Evolutionary conservation across 2,329 filamentous ascomycete species (phyloP).

Genomic region (Hypoxylon sp.): DNA sequence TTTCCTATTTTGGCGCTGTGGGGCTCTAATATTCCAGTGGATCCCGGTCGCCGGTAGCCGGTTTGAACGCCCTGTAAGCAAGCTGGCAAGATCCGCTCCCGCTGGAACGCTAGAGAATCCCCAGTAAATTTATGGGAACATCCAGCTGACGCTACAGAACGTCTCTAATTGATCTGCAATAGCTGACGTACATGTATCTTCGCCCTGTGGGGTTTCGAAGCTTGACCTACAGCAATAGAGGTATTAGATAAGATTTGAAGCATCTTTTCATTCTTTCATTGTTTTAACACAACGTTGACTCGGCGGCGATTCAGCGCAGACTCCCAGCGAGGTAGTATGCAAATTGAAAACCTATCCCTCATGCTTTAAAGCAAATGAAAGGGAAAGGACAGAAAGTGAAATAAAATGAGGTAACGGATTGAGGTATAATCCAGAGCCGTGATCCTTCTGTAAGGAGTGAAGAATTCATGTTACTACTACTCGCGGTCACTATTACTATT

Average conservation of each 20-base stretch:
- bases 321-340: background rate
- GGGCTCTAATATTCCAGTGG: constrained; percentile 18
- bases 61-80: constrained; percentile 9
- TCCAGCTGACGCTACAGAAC: background rate
- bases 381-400: background rate
- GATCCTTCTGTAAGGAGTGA: background rate
- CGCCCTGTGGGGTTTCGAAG: background rate
- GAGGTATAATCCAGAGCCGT: background rate
- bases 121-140: background rate
- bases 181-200: background rate
- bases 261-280: background rate
- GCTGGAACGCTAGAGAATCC: constrained; percentile 3
- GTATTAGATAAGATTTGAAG: background rate
- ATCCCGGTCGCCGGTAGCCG: constrained; percentile 1
- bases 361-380: background rate
- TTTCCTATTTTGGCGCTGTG: constrained; percentile 24
- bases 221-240: background rate
- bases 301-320: no score
- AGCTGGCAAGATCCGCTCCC: constrained; percentile 12
- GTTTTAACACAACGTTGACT: background rate
- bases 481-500: background rate
- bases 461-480: background rate
- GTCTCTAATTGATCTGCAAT: background rate
- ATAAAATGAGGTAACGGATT: background rate
- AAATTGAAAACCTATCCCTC: background rate